A percentile compares a stretch with the other conserved stretches of the same genome.
phyloP scores from a whole-genome alignment of 2,329 filamentous ascomycete species.

The Aciculosporium take region DNA sequence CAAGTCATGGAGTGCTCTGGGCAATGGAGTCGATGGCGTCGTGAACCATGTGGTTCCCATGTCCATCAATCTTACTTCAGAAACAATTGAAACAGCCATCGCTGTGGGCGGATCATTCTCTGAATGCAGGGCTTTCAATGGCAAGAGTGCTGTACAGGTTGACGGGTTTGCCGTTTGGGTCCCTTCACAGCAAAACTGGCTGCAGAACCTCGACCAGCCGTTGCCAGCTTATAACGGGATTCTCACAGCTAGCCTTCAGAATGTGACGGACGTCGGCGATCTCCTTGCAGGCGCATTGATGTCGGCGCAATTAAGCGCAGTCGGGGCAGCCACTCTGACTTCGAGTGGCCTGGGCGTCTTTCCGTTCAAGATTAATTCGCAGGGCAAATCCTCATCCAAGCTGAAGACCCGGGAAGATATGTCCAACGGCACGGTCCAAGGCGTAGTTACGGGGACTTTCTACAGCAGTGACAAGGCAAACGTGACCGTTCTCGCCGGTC shows the following conservation, averaged over 20 bases:
- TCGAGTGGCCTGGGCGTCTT: slow-evolving; percentile 38
- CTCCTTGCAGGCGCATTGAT: slow-evolving; percentile 75
- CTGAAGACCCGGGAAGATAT: slow-evolving; percentile 33
- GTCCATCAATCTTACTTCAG: slow-evolving; percentile 59
- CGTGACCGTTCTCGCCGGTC: slow-evolving; percentile 75
- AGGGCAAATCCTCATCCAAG: slow-evolving; percentile 14
- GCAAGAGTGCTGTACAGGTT: slow-evolving; percentile 45
- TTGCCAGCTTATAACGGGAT: slow-evolving; percentile 56
- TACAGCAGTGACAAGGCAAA: slow-evolving; percentile 58
- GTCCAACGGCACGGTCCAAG: slow-evolving; percentile 33
- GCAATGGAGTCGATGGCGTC: slow-evolving; percentile 69
- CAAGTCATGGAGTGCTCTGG: slow-evolving; percentile 63
- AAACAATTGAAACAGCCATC: slow-evolving; percentile 57
- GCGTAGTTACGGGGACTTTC: slow-evolving; percentile 67
- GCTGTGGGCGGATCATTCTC: slow-evolving; percentile 71
- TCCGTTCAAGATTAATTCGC: slow-evolving; percentile 39
- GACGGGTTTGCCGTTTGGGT: slow-evolving; percentile 86
- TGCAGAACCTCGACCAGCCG: slow-evolving; percentile 58
- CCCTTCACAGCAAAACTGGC: slow-evolving; percentile 71
- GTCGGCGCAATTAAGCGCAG: slow-evolving; percentile 58
- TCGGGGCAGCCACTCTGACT: slow-evolving; percentile 55
- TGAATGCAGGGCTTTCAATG: slow-evolving; percentile 52
- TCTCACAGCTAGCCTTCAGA: slow-evolving; percentile 54
- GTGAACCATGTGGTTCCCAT: slow-evolving; percentile 65
- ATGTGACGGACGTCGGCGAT: slow-evolving; percentile 45